These are phyloP conservation scores for Mucor lusitanicus DNA, from an alignment of 371 early-diverging fungal genomes.

Conservation along the genomic window DNA sequence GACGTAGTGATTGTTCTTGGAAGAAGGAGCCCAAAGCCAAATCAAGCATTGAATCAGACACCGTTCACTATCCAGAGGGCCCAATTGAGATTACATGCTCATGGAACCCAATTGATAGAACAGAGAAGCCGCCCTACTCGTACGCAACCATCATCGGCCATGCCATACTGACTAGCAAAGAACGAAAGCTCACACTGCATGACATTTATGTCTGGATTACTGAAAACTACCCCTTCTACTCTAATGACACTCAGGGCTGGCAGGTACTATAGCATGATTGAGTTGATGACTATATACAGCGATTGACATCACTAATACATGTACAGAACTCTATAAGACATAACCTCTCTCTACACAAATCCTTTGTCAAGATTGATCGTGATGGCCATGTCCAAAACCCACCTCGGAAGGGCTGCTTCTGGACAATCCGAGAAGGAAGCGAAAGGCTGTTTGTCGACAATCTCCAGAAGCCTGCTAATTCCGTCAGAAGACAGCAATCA, in stretches of 20 bases:
- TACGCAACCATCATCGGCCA: conserved; percentile 93
- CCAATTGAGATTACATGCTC: conserved; percentile 23
- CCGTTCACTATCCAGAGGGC: conserved; percentile 16
- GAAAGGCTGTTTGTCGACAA: conserved; percentile 36
- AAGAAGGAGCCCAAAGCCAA: not conserved
- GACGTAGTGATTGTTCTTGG: conserved; percentile 15
- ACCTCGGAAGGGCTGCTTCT: conserved; percentile 37
- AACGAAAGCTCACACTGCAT: conserved; percentile 79
- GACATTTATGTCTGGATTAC: conserved; percentile 95
- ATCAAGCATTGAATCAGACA: not conserved
- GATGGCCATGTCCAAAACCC: conserved; percentile 18
- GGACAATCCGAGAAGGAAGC: conserved; percentile 51
- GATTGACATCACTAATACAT: not conserved
- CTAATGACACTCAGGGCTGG: conserved; percentile 82
- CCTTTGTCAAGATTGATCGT: conserved; percentile 37
- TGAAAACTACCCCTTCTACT: conserved; percentile 77
- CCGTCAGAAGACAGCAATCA: conserved; percentile 7
- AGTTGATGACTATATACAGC: conserved; percentile 17
- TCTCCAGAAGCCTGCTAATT: conserved; percentile 17
- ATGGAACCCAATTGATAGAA: conserved; percentile 46
- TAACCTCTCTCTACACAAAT: conserved; percentile 89
- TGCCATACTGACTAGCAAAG: conserved; percentile 80
- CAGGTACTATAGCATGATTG: conserved; percentile 54
- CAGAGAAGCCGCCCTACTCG: conserved; percentile 86
- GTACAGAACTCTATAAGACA: conserved; percentile 94